Base-by-base conservation (phyloP, 192 early-diverging fungal genomes). In the Entophlyctis luteolus region DNA sequence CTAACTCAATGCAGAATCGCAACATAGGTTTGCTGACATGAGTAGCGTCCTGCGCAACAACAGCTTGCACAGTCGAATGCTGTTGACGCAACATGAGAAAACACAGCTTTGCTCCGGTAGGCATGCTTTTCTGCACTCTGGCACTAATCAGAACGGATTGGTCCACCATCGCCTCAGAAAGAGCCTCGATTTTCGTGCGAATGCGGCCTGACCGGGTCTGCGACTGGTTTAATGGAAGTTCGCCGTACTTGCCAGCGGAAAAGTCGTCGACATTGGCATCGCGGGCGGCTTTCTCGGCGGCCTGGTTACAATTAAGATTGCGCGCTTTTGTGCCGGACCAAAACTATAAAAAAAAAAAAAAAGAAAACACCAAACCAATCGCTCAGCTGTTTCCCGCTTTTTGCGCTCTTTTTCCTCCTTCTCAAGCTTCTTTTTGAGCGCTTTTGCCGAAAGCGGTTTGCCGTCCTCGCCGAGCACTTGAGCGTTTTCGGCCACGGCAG, bases 1-100 rank as follows among this genome's bases (percentile, higher is more conserved):
- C 59, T 52, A 76, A 89, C 85, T 75, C 77, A 28, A 72, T 71
- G 37, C 88, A 86, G 81, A 89, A 98, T 79, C 95, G 97, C 62
- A 95, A 81, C 93, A 98, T 96, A 53, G 92, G 85, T 83, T 95
- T 96, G 88, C 93, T 96, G 68, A 96, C 81, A 5, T 72, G 80
- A 25, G 78, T 67, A 18, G 82, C 86, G 68, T 95, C 81, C 39
- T 83, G 84, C 16, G 81, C 69, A 27, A 98, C 62, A 49, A 98
- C 81, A 33, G 86, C 92, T 79, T 99, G 97, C 48, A 91, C 90
- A n/a, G 94, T 99, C 38, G 80, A 79, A 33, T 84, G 86, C 48
- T 83, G 79, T 75, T 98, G 93, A 53, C 97, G 89, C 59, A 99
- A 78, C 28, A 89, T 88, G 60, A 99, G 76, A 78, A 99, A 99